These are phyloP conservation scores for Kluyveromyces sp. DNA, from an alignment of 1,139 yeast genomes.

Conservation along the genomic window DNA sequence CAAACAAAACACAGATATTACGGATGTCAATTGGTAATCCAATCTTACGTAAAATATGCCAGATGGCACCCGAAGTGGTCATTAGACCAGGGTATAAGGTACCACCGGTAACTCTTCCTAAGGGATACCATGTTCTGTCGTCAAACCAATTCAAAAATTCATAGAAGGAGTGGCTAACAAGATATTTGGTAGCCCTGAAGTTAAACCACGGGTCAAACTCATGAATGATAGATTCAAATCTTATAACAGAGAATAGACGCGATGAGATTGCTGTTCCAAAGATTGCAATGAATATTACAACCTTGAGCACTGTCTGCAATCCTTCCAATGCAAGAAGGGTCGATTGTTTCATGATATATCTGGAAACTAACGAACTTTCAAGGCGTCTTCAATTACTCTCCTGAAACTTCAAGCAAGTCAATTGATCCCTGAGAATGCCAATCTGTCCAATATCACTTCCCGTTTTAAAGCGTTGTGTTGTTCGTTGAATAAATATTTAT, in stretches of 20 bases:
- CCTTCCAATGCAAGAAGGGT: conserved; percentile 13
- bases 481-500: no score
- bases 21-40: conserved; percentile 89
- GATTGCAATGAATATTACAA: conserved; percentile 58
- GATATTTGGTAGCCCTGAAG: conserved; percentile 86
- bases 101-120: conserved; percentile 98
- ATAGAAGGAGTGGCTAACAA: conserved; percentile 75
- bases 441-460: no score
- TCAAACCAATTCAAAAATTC: conserved; percentile 98
- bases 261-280: conserved; percentile 90
- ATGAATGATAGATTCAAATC: conserved; percentile 94
- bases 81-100: conserved; percentile 95
- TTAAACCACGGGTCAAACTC: conserved; percentile 99
- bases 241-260: conserved; percentile 70
- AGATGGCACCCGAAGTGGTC: conserved; percentile 91
- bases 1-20: conserved; percentile 90
- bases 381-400: no score
- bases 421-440: no score
- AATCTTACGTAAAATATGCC: conserved; percentile 59
- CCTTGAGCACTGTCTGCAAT: conserved; percentile 40
- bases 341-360: conserved; percentile 3
- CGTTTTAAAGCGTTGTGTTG: no score
- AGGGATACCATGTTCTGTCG: conserved; percentile 97
- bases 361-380: background rate
- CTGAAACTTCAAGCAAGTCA: no score